Conservation (phyloP, 768 basidiomycete species). For the Tricholomella constricta region DNA sequence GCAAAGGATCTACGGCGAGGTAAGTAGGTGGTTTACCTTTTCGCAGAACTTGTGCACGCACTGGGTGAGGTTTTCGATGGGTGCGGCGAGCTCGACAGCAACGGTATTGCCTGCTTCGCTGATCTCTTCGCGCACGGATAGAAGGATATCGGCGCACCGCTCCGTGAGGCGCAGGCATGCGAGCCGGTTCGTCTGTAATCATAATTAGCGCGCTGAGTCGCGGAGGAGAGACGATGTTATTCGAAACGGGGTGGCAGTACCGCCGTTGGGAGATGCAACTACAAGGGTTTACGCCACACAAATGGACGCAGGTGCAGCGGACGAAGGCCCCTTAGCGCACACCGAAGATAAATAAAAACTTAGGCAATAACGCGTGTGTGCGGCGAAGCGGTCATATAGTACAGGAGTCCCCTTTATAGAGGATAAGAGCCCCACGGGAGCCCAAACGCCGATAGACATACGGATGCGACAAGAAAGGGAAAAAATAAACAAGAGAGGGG, state of each 20-base stretch:
- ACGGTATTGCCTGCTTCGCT: conserved; percentile 56
- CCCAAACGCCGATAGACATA: too few species aligned
- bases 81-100: conserved; percentile 47
- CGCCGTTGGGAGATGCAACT: too few species aligned
- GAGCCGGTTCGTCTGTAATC: conserved; percentile 60
- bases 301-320: too few species aligned
- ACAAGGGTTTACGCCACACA: too few species aligned
- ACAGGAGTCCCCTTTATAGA: too few species aligned
- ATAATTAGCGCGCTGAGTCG: not conserved
- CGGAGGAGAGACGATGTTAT: too few species aligned
- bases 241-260: too few species aligned
- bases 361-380: too few species aligned
- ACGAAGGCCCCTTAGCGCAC: too few species aligned
- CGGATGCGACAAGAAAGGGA: not conserved
- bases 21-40: not conserved
- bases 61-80: conserved; percentile 55
- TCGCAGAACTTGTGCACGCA: conserved; percentile 27
- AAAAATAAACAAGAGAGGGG: not conserved
- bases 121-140: conserved; percentile 65
- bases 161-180: conserved; percentile 72
- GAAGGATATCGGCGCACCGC: conserved; percentile 67
- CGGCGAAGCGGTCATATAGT: too few species aligned
- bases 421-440: too few species aligned
- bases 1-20: conserved; percentile 38
- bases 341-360: too few species aligned